A percentile compares a stretch with the other conserved stretches of the same genome.
Conservation (phyloP, 1,284 basidiomycete genomes). For the Cerioporus squamosus region DNA sequence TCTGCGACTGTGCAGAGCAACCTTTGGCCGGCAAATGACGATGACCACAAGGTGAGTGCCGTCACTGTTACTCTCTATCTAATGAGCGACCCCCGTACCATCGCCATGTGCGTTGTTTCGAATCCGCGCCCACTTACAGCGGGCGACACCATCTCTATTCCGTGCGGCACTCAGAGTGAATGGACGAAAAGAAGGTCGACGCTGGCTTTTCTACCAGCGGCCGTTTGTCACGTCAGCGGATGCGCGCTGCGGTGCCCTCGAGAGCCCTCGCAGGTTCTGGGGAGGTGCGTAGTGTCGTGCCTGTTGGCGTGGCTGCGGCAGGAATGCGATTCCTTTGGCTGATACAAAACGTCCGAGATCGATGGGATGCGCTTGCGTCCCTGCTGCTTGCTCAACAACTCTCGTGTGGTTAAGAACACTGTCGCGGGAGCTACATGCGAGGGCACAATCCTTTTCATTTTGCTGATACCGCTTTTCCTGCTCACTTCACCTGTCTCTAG, state of each 20-base stretch:
- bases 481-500: neutral
- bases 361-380: conserved; percentile 36
- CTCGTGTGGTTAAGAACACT: conserved; percentile 67
- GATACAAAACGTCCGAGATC: conserved; percentile 90
- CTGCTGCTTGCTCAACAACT: conserved; percentile 75
- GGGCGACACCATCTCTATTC: conserved; percentile 16
- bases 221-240: conserved; percentile 36
- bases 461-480: neutral
- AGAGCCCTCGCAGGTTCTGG: conserved; percentile 62
- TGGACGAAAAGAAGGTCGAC: conserved; percentile 92
- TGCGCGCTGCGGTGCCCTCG: conserved; percentile 28
- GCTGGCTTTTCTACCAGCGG: conserved; percentile 74
- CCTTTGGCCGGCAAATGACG: conserved; percentile 48
- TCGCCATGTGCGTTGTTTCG: no score
- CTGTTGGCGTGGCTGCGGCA: conserved; percentile 39
- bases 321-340: conserved; percentile 59
- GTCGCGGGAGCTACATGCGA: conserved; percentile 85
- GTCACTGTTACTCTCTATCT: no score
- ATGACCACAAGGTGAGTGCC: conserved; percentile 57
- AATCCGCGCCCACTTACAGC: no score
- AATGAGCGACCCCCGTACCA: no score
- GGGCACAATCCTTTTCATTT: conserved; percentile 55
- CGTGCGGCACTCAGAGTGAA: neutral
- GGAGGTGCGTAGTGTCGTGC: conserved; percentile 27
- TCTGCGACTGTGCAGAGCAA: conserved; percentile 59